Conservation (phyloP, 257 asterid species). For the Ligustrum vulgare region DNA sequence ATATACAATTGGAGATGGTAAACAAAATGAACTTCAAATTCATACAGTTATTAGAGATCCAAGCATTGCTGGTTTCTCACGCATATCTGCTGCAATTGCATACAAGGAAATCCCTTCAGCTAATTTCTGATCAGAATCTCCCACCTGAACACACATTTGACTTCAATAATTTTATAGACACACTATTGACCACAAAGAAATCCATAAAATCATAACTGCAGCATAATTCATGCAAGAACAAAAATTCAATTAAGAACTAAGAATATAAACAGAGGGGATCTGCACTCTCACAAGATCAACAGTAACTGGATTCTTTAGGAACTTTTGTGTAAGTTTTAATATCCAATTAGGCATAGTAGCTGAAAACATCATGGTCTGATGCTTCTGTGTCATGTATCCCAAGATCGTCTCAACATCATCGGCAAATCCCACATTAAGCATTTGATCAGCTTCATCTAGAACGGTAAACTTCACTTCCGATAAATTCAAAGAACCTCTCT, state of each 20-base stretch:
- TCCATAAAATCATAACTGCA: neutral
- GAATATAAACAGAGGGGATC: constrained; percentile 5
- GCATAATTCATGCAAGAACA: neutral
- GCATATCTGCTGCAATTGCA: constrained; percentile 57
- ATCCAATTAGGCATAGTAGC: constrained; percentile 99
- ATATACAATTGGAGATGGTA: neutral
- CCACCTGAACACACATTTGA: constrained; percentile 61
- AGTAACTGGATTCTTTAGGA: constrained; percentile 70
- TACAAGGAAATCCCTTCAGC: constrained; percentile 87
- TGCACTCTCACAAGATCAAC: constrained; percentile 77
- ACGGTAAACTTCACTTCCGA: constrained; percentile 74
- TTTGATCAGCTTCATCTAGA: constrained; percentile 97
- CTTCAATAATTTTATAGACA: constrained; percentile 8
- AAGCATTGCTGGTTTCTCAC: constrained; percentile 71
- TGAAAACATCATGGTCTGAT: constrained; percentile 98
- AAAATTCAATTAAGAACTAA: neutral
- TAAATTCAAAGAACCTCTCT: constrained; percentile 78
- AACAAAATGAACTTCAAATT: neutral
- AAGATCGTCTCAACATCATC: constrained; percentile 90
- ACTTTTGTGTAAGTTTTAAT: constrained; percentile 73
- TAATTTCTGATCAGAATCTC: constrained; percentile 85
- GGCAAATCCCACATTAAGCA: constrained; percentile 98
- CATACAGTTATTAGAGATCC: constrained; percentile 79
- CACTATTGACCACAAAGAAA: constrained; percentile 6
- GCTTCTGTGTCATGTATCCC: constrained; percentile 69